Evolutionary conservation across 129 eudicot species (phyloP), one percentile per base, ranked within the genome.

Genomic region (Centella asiatica): DNA sequence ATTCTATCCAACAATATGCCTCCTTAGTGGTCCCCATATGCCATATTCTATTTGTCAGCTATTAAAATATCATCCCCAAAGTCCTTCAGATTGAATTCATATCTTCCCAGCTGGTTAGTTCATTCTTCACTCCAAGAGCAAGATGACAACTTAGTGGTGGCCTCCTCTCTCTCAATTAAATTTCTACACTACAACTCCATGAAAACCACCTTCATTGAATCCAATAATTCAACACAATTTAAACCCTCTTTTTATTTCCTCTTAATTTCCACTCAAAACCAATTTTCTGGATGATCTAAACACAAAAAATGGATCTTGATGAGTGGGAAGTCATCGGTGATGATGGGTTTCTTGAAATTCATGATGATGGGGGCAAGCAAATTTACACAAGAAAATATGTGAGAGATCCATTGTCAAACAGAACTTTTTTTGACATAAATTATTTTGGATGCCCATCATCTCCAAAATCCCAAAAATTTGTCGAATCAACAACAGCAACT

Each of bases 301-400:
- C 56, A 55, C 23, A 26, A 66, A 28, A 75, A 60, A 81, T 83
- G 94, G 96, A 84, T 84, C 76, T 88, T 78, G 81, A 88, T 34
- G 89, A 82, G 47, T 88, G 96, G 96, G 96, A 79, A 52, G 62
- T 81, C 56, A 67, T 88, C 40, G 78, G 81, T 76, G 73, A 83
- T 63, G 86, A 88, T 34, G 87, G 79, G n/a, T 74, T 72, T 53
- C 89, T 84, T 54, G 85, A 89, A 56, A 70, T 75, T 71, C 74
- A 77, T 54, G 80, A 77, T 22, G 85, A 88, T 54, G 85, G 68
- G 3, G 94, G 74, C 18, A 73, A 80, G 25, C 68, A 77, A 44
- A 54, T 65, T 32, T 78, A 78, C 64, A 72, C 87, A 3, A 69
- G 82, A 70, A 76, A 77, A 49, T 66, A 58, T 61, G 62, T 66